Evolutionary conservation across 805 yeast species (phyloP), one percentile per base, ranked within the genome.

Genomic region (Lachancea sp.): DNA sequence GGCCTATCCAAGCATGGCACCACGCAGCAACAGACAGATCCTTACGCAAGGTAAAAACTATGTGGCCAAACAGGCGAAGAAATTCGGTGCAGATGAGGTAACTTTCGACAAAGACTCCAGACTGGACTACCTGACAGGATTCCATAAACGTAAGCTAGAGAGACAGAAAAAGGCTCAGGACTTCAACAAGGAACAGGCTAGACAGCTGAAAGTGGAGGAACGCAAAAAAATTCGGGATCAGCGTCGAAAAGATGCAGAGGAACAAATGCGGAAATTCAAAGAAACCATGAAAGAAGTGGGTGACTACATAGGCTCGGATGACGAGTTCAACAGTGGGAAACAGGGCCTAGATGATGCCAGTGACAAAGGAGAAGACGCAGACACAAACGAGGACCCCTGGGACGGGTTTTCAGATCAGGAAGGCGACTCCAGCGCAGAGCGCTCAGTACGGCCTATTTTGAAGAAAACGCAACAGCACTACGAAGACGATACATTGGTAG

Each of bases 61-160:
- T 63, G 81, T 82, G 15, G 77, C 78, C 43, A 83, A 81, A 53
- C 82, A 80, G 59, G 72, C 73, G 29, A 78, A 77, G 60, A 75
- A 78, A 60, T 78, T 75, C 59, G 74, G 88, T 33, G 89, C 86
- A 2, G 90, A 78, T 22, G 96, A 88, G 62, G 95, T 93, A 25
- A 79, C 77, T 1, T 93, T 89, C 62, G 93, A 93, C 65, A 78
- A 79, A 51, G 85, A 75, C 16, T 75, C 84, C n/a, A 70, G 97
- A 61, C 67, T 73, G 63, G 95, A 91, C 49, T 91, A 81, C 63
- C 69, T 91, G 53, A 91, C 97, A 2, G 99, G 99, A 34, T 91
- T 91, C 65, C 98, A 93, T 65, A 91, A 91, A 68, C 77, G 99
- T 59, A 91, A 91, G 62, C 62, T 91, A 15, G 85, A 85, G 58